Evolutionary conservation across 306 rosid genomes (phyloP).

Genomic region (Dicorynia guianensis): DNA sequence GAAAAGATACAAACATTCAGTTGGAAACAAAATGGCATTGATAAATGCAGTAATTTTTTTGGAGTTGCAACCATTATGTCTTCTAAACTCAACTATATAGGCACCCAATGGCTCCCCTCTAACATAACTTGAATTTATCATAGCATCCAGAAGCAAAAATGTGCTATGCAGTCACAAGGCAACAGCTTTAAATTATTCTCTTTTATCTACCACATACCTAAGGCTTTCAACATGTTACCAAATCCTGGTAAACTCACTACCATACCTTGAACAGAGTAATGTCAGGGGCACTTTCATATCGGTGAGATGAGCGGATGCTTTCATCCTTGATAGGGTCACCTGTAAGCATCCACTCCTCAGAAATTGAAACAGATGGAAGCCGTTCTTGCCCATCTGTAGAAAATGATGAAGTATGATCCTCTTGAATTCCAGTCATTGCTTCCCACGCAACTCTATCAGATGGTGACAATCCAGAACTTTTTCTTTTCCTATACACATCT

Average conservation of each 20-base stretch:
- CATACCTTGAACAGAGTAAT: slow-evolving; percentile 90
- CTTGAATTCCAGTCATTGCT: slow-evolving; percentile 97
- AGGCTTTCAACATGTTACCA: slow-evolving; percentile 15
- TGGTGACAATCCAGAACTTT: slow-evolving; percentile 88
- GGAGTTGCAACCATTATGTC: not conserved
- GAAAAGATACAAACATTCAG: slow-evolving; percentile 50
- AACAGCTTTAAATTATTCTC: slow-evolving; percentile 17
- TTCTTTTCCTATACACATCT: slow-evolving; percentile 91
- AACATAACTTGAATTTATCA: not conserved
- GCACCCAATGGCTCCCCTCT: slow-evolving; percentile 12
- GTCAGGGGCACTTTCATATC: slow-evolving; percentile 95
- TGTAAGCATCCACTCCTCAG: slow-evolving; percentile 98
- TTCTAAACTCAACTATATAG: not conserved
- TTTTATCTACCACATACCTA: not conserved
- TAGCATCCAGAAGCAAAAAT: slow-evolving; percentile 29
- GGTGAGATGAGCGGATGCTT: slow-evolving; percentile 78
- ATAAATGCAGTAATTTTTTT: slow-evolving; percentile 24
- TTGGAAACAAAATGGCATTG: slow-evolving; percentile 28
- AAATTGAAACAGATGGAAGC: slow-evolving; percentile 80
- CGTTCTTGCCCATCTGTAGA: slow-evolving; percentile 94
- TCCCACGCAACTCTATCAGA: slow-evolving; percentile 98
- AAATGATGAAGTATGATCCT: slow-evolving; percentile 79
- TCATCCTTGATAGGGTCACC: slow-evolving; percentile 83
- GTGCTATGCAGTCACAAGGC: slow-evolving; percentile 24
- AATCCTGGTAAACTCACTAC: slow-evolving; percentile 33